Base-by-base conservation (phyloP, 1,284 basidiomycete species). In the Sparassis latifolia region DNA sequence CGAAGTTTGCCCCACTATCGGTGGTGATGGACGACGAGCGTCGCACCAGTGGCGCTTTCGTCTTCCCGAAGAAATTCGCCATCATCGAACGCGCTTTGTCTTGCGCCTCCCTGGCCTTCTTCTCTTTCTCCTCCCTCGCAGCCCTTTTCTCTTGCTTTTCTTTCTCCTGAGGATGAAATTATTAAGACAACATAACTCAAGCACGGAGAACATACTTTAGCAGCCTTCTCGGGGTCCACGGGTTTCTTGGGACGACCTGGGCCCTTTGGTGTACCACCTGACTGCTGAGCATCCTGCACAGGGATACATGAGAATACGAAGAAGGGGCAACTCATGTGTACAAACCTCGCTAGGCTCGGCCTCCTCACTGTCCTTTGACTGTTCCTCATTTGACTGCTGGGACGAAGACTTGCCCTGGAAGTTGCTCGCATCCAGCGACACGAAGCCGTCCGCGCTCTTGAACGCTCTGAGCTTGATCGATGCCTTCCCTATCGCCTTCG, bases 11-110 rank as follows among this genome's bases (percentile, higher is more conserved):
- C 2, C 60, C 58, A 28, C 56, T 52, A 30, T 70, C 67, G 37
- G 68, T 70, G n/a, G 66, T 55, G 3, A 69, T 60, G n/a, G 59
- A 55, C 4, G 55, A 41, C 5, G 66, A 55, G 41, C 62, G 50
- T 10, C 47, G 53, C 4, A 60, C 53, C 44, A 62, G 47, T 5
- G 66, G 49, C 41, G 69, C 62, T 53, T 76, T 80, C 5, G 76
- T 63, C 64, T 87, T 89, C 32, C 75, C 71, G 61, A 91, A 88
- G 69, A 90, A 91, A 59, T 69, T 85, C 2, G 79, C 77, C 80
- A 91, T 81, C 5, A 88, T 69, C 1, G 80, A 82, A n/a, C 82
- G 79, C 1, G 87, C 86, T 64, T 79, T 88, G 44, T 79, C 76
- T 48, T 84, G 79, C 1, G 80, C 76, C 55, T 86, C 82, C 48